phyloP scores from a whole-genome alignment of 176 grass and related monocot genomes.

The Saccharum spontaneum region DNA sequence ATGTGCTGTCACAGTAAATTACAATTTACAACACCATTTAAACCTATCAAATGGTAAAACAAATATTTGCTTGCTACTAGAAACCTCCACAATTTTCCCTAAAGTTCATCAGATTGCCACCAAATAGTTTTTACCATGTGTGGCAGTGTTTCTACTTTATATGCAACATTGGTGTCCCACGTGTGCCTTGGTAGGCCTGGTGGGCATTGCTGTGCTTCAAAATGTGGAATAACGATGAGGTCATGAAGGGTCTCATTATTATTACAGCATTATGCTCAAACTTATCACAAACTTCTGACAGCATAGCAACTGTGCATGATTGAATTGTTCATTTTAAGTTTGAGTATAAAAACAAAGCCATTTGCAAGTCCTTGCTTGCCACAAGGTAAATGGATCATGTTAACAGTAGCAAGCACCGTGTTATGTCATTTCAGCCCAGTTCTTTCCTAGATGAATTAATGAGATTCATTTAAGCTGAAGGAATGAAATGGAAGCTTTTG shows the following conservation, averaged over 20 bases:
- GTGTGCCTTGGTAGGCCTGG: conserved; percentile 33
- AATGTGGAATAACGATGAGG: conserved; percentile 37
- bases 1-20: background rate
- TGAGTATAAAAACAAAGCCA: background rate
- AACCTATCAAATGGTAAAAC: background rate
- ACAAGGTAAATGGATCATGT: background rate
- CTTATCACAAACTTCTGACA: background rate
- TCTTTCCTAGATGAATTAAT: background rate
- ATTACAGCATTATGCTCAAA: background rate
- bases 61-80: background rate
- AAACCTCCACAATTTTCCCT: background rate
- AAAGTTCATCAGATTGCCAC: conserved; percentile 3
- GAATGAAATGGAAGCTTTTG: background rate
- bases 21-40: background rate
- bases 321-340: background rate
- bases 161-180: conserved; percentile 57
- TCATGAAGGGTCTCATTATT: background rate
- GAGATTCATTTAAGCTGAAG: background rate
- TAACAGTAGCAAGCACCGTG: background rate
- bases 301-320: background rate
- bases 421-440: background rate
- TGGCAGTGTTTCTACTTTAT: conserved; percentile 67
- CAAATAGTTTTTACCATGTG: background rate
- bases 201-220: conserved; percentile 46
- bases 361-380: background rate